These are phyloP conservation scores for Pichia eremophila DNA, from an alignment of 805 yeast species.

Conservation along the genomic window DNA sequence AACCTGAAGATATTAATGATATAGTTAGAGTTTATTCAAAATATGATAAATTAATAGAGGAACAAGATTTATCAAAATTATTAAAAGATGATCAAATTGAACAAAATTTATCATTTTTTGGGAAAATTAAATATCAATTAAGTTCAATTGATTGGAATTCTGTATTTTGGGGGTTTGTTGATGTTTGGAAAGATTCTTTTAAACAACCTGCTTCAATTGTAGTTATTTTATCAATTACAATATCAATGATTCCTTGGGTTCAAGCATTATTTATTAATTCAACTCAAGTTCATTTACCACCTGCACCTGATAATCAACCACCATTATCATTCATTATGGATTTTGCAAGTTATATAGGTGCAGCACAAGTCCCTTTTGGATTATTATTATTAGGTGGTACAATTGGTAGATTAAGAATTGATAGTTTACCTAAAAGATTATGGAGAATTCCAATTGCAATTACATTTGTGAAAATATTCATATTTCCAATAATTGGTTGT, in stretches of 20 bases:
- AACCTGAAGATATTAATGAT: conserved; percentile 33
- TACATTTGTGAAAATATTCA: conserved; percentile 46
- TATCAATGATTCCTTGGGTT: conserved; percentile 84
- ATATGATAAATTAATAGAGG: conserved; percentile 22
- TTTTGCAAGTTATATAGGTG: conserved; percentile 67
- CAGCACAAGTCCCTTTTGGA: conserved; percentile 85
- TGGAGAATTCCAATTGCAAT: conserved; percentile 56
- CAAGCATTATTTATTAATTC: conserved; percentile 57
- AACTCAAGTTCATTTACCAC: conserved; percentile 38
- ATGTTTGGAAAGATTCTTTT: conserved; percentile 34
- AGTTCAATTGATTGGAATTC: conserved; percentile 6
- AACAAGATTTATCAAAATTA: not conserved
- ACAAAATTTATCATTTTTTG: not conserved
- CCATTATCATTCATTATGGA: conserved; percentile 83
- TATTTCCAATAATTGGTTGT: conserved; percentile 75
- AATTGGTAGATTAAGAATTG: conserved; percentile 61
- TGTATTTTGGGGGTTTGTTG: conserved; percentile 3
- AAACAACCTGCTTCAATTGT: conserved; percentile 65
- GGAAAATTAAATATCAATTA: not conserved
- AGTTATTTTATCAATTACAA: conserved; percentile 51
- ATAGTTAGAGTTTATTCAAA: conserved; percentile 46
- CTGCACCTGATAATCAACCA: conserved; percentile 81
- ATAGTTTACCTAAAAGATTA: conserved; percentile 56
- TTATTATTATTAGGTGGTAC: conserved; percentile 79
- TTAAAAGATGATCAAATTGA: not conserved